Base-by-base conservation (phyloP, 768 basidiomycete species). In the Sarcodon sp. region DNA sequence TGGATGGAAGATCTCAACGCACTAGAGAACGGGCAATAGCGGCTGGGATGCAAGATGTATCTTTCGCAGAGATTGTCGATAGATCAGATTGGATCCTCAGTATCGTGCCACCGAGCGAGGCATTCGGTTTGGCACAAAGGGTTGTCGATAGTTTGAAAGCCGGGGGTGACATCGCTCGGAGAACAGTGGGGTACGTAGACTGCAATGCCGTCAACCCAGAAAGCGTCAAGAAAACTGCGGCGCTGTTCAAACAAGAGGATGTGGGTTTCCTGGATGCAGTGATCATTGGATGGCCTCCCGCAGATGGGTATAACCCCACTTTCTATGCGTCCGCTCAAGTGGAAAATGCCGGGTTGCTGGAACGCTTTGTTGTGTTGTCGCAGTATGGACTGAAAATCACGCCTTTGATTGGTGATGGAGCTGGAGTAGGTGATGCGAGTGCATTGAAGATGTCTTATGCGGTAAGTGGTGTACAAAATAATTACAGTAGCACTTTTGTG, bases 371-470 rank as follows among this genome's bases (percentile, higher is more conserved):
- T 15, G 57, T 48, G 0, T 57, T 76, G n/a, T 59, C 65, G 12
- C 54, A 64, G 47, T 68, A 65, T 46, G 77, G 77, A 4, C 54
- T 76, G 16, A 72, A 69, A 54, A 60, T 75, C 8, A 69, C 66
- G 12, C 57, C 65, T 3, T 54, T 80, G 53, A 66, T 57, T 38
- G 74, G 71, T 18, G 70, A 73, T 47, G 72, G 69, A 31, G 64
- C 65, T 0, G 70, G 70, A 2, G 63, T 77, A 18, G 76, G 79
- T 4, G 76, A 73, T 52, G 79, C 77, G 1, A 80, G 77, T 51
- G 76, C 76, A 5, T 57, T 80, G 50, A 80, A 80, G 61, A 77
- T 79, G 77, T 75, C 76, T 15, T 77, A 80, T 60, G 74, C 73
- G 44, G 77, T 79, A 47, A 56, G 71, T 62, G 13, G 37, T 39